These are phyloP conservation scores for Anisogramma anomala DNA, from an alignment of 2,329 filamentous ascomycete genomes.

Conservation along the genomic window DNA sequence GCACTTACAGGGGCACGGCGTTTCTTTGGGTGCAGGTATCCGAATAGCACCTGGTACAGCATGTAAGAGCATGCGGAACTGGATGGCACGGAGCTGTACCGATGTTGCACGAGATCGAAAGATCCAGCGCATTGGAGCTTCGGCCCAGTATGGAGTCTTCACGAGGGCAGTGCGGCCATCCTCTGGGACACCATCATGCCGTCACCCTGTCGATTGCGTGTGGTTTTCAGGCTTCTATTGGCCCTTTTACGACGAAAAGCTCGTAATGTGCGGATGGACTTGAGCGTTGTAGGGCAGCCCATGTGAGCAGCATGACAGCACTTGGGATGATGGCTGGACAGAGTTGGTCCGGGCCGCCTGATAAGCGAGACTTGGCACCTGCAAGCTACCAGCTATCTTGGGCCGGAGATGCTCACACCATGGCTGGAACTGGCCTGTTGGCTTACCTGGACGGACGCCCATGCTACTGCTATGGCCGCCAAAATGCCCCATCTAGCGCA, in stretches of 20 bases:
- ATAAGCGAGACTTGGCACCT: no score
- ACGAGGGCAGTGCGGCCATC: not conserved
- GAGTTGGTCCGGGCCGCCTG: not conserved
- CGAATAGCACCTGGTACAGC: not conserved
- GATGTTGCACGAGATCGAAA: conserved; percentile 4
- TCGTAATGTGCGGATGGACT: no score
- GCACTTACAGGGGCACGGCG: not conserved
- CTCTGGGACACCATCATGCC: no score
- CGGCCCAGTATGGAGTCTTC: no score
- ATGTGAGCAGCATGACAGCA: not conserved
- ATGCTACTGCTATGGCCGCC: no score
- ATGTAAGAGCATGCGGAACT: not conserved
- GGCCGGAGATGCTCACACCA: no score
- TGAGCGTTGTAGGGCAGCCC: no score
- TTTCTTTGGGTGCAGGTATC: not conserved
- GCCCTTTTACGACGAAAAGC: not conserved
- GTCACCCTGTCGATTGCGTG: no score
- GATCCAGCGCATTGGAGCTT: not conserved
- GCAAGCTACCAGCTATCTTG: no score
- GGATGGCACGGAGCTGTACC: not conserved
- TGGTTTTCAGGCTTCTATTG: not conserved
- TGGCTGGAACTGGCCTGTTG: not conserved
- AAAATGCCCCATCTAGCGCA: no score
- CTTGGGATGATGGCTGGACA: not conserved
- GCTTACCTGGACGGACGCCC: not conserved